A percentile compares a stretch with the other conserved stretches of the same genome.
phyloP scores from a whole-genome alignment of 768 basidiomycete genomes.

The Lentinula edodes region DNA sequence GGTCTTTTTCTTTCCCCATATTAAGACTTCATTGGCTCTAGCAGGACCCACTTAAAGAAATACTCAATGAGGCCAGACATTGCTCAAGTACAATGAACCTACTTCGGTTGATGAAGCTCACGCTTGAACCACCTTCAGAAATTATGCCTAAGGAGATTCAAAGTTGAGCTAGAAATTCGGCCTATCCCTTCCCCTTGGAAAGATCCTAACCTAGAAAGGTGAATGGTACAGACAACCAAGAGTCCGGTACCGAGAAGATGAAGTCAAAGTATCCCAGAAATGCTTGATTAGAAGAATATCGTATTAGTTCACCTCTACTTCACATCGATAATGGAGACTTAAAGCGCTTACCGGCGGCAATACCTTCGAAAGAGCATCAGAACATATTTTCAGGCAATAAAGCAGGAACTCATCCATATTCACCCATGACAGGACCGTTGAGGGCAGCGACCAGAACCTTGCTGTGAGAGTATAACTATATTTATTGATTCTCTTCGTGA shows the following conservation, averaged over 20 bases:
- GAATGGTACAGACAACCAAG: slow-evolving; percentile 64
- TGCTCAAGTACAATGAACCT: slow-evolving; percentile 13
- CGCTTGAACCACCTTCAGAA: slow-evolving; percentile 65
- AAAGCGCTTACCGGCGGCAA: slow-evolving; percentile 47
- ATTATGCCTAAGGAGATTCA: slow-evolving; percentile 42
- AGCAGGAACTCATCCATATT: not conserved
- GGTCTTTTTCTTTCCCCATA: slow-evolving; percentile 63
- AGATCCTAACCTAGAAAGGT: slow-evolving; percentile 48
- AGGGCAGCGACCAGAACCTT: slow-evolving; percentile 68
- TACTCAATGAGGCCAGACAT: too few relatives aligned
- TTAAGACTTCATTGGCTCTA: slow-evolving; percentile 65
- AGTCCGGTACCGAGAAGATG: slow-evolving; percentile 57
- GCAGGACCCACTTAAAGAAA: slow-evolving; percentile 53
- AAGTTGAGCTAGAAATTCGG: slow-evolving; percentile 2
- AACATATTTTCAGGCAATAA: not conserved
- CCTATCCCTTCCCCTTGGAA: not conserved
- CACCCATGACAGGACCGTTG: slow-evolving; percentile 76
- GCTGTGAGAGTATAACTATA: slow-evolving; percentile 59
- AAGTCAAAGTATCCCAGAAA: slow-evolving; percentile 74
- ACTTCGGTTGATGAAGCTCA: slow-evolving; percentile 64
- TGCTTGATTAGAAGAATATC: slow-evolving; percentile 27
- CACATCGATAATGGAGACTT: not conserved
- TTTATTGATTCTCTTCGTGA: not conserved
- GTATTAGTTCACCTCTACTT: not conserved
- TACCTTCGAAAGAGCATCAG: slow-evolving; percentile 34